A percentile compares a stretch with the other conserved stretches of the same genome.
These are phyloP conservation scores for Farysia itapuensis DNA, from an alignment of 1,284 basidiomycete genomes.

Conservation along the genomic window DNA sequence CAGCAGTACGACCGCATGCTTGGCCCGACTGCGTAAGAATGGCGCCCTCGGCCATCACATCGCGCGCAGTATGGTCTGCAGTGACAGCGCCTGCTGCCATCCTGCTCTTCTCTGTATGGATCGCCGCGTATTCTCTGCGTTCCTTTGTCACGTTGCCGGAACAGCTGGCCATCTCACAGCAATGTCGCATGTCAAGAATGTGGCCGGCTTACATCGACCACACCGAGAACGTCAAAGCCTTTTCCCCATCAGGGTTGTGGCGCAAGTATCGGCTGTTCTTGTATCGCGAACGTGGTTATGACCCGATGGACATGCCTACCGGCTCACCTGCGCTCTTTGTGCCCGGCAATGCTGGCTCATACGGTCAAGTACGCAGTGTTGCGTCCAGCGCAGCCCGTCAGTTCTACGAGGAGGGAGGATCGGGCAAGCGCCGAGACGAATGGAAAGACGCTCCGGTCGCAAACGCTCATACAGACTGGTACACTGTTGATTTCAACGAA, in stretches of 20 bases:
- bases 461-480: constrained; percentile 43
- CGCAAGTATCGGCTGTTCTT: constrained; percentile 79
- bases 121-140: constrained; percentile 15
- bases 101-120: constrained; percentile 1
- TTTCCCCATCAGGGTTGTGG: constrained; percentile 71
- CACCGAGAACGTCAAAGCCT: constrained; percentile 60
- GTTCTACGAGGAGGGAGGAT: constrained; percentile 68
- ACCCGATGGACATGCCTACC: constrained; percentile 14
- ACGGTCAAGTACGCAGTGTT: constrained; percentile 89
- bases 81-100: neutral
- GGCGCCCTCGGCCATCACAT: too few relatives aligned
- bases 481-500: constrained; percentile 86
- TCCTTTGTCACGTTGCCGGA: constrained; percentile 35
- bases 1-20: too few relatives aligned
- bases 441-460: constrained; percentile 34
- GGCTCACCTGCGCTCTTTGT: constrained; percentile 82
- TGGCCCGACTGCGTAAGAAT: too few relatives aligned
- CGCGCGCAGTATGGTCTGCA: too few relatives aligned
- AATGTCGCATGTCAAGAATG: constrained; percentile 97
- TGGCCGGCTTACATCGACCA: constrained; percentile 78
- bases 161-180: constrained; percentile 35
- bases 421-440: constrained; percentile 33
- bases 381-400: constrained; percentile 84
- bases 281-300: constrained; percentile 71
- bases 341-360: constrained; percentile 95